phyloP scores from a whole-genome alignment of 73 alveolate species.

The Stentor coeruleus region DNA sequence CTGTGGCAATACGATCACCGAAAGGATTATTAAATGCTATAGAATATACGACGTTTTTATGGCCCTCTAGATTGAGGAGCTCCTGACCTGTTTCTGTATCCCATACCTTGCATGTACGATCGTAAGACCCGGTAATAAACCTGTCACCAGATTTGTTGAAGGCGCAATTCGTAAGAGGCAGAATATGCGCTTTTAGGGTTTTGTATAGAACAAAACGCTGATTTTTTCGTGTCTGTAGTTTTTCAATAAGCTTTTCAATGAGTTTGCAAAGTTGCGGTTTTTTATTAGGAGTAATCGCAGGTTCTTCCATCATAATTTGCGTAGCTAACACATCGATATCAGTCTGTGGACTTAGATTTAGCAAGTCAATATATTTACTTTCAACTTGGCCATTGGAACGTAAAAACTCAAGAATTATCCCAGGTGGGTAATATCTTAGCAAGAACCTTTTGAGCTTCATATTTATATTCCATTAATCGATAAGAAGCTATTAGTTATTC shows the following conservation, averaged over 20 bases:
- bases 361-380: constrained; percentile 62
- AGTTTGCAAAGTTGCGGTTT: constrained; percentile 57
- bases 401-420: constrained; percentile 70
- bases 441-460: constrained; percentile 95
- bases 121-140: constrained; percentile 85
- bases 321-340: constrained; percentile 75
- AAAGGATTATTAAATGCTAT: constrained; percentile 91
- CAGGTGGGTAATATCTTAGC: constrained; percentile 96
- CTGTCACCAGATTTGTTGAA: constrained; percentile 85
- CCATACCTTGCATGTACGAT: constrained; percentile 81
- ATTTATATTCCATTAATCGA: too few species aligned
- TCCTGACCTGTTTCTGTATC: constrained; percentile 63
- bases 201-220: constrained; percentile 84
- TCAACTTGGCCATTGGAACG: constrained; percentile 62
- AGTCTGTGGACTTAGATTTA: constrained; percentile 48
- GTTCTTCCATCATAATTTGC: constrained; percentile 87
- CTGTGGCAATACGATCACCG: constrained; percentile 80
- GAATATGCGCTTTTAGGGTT: constrained; percentile 95
- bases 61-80: constrained; percentile 75
- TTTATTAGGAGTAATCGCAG: constrained; percentile 84
- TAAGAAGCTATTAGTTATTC: too few species aligned
- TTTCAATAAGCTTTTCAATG: background rate
- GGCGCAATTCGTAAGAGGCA: constrained; percentile 99
- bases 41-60: constrained; percentile 73
- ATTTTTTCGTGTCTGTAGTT: background rate